Evolutionary conservation across 371 early-diverging fungal genomes (phyloP).

Genomic region (Mortierella sp.): DNA sequence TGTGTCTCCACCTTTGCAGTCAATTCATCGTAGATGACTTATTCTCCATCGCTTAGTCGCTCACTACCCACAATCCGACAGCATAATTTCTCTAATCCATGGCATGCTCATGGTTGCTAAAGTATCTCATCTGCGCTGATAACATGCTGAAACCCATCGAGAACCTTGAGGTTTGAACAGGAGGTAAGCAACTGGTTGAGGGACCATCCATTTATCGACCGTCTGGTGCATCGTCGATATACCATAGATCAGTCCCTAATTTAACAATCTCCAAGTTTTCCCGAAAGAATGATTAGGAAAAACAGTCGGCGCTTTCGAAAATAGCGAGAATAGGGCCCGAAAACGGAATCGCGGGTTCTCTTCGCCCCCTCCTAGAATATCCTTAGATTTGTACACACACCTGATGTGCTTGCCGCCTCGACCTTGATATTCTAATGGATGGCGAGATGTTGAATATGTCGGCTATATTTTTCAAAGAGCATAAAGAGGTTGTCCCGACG

Average conservation of each 20-base stretch:
- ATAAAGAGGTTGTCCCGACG: neutral
- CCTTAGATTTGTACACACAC: neutral
- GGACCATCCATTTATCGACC: neutral
- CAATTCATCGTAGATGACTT: neutral
- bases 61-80: constrained; percentile 11
- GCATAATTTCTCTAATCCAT: constrained; percentile 19
- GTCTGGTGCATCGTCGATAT: neutral
- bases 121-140: constrained; percentile 1
- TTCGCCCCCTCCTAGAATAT: too few species aligned
- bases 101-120: neutral
- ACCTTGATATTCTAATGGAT: neutral
- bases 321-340: neutral
- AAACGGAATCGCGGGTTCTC: neutral
- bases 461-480: constrained; percentile 5
- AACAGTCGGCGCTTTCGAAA: neutral
- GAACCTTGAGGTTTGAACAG: constrained; percentile 8
- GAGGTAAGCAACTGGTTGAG: neutral
- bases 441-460: constrained; percentile 8
- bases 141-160: neutral
- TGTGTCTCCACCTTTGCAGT: too few species aligned
- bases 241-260: neutral
- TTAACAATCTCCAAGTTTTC: constrained; percentile 9
- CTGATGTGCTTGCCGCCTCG: neutral
- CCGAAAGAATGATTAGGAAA: neutral
- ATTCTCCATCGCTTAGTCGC: neutral